Base-by-base conservation (phyloP, 2,329 filamentous ascomycete genomes). In the Paecilomyces fulvus region DNA sequence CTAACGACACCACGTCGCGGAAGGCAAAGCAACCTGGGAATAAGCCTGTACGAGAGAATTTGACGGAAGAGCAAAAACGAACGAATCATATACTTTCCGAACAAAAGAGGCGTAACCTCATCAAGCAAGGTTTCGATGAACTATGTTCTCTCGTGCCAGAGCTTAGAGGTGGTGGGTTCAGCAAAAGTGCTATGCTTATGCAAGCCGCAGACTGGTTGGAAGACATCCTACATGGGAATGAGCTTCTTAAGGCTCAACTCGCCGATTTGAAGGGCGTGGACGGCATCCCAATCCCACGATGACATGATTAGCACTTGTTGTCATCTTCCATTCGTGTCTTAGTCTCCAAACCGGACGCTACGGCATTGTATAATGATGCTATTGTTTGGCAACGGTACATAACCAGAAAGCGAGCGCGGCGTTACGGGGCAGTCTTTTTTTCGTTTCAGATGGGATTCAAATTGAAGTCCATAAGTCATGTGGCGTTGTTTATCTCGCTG, bases 31-130 rank as follows among this genome's bases (percentile, higher is more conserved):
- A 66, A 31, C 62, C 64, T 51, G 62, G 61, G 14, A 60, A 60
- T 48, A 75, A 73, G 59, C 49, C 67, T 3, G 55, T 66, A 2
- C 69, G 87, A 25, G 82, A 86, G 64, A 86, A 86, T 60, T 70
- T 94, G 3, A 83, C 85, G 0, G 88, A 92, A 62, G 85, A 88
- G 58, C 88, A 94, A 71, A 94, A 92, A 72, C 80, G 89, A 50
- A 86, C 86, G 65, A 95, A 96, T 63, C 90, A 95, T 67, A 94
- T 95, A 61, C 80, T 86, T 54, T 94, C 90, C 54, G 90, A 95
- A 68, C 89, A 95, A 73, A 95, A 94, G 72, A 82, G 91, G 31
- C 81, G 90, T 51, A 90, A 89, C 25, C 77, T 91, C 51, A 92
- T 92, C 65, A 88, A 90, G 67, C 82, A 88, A 61, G 89, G 89